A percentile compares a stretch with the other conserved stretches of the same genome.
These are phyloP conservation scores for Metarhizium sp. DNA, from an alignment of 2,329 filamentous ascomycete genomes.

Conservation along the genomic window DNA sequence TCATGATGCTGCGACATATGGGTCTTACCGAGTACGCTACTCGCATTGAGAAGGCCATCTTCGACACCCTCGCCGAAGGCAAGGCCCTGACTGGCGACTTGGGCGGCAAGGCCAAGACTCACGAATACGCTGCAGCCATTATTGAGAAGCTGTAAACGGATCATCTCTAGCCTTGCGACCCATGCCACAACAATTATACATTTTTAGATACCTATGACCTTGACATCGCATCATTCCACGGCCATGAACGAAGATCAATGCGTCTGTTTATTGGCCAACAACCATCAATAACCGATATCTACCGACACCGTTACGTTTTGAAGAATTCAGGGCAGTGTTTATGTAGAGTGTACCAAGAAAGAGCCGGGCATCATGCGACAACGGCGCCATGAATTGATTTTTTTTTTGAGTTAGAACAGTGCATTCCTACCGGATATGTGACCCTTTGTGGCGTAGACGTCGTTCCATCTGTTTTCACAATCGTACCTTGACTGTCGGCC, in stretches of 20 bases:
- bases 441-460: too few species aligned
- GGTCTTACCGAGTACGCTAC: conserved; percentile 72
- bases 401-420: neutral
- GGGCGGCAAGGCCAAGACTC: conserved; percentile 91
- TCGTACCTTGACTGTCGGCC: neutral
- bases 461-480: too few species aligned
- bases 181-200: neutral
- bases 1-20: conserved; percentile 99
- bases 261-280: neutral
- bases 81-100: conserved; percentile 94
- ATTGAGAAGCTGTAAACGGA: conserved; percentile 54
- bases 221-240: neutral
- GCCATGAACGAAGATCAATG: neutral
- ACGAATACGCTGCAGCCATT: conserved; percentile 88
- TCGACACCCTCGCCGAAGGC: conserved; percentile 90
- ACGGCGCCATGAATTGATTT: conserved; percentile 17
- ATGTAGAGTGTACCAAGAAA: conserved; percentile 20
- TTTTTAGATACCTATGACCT: conserved; percentile 2
- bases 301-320: conserved; percentile 2
- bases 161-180: neutral
- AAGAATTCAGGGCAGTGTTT: conserved; percentile 15
- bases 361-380: conserved; percentile 16
- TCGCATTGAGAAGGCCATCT: conserved; percentile 90
- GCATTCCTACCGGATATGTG: neutral
- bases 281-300: conserved; percentile 2